Evolutionary conservation across 148 eudicot species (phyloP).

Genomic region (Nyssa sinensis): DNA sequence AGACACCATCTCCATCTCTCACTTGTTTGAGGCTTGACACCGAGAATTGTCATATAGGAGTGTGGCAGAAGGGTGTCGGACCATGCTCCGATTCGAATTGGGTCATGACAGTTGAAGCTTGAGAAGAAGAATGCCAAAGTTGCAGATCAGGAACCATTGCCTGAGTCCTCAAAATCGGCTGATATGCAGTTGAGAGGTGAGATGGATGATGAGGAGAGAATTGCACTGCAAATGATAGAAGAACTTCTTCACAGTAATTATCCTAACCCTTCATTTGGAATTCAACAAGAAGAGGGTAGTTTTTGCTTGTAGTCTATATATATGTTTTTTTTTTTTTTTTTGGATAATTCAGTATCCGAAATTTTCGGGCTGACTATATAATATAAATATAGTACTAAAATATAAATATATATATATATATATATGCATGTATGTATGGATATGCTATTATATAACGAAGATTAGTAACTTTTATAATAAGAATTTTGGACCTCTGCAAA

Average conservation of each 20-base stretch:
- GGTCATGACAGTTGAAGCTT: constrained; percentile 50
- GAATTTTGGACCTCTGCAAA: too few species aligned
- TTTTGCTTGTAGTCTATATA: background rate
- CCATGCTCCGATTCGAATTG: constrained; percentile 42
- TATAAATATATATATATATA: too few species aligned
- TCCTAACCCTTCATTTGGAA: background rate
- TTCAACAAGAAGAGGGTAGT: too few species aligned
- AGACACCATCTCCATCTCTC: constrained; percentile 50
- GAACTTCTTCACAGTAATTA: constrained; percentile 36
- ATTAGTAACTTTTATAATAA: too few species aligned
- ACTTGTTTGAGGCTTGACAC: constrained; percentile 64
- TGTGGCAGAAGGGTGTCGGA: constrained; percentile 67
- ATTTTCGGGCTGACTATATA: too few species aligned
- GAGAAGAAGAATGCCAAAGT: constrained; percentile 17
- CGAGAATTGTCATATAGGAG: constrained; percentile 63
- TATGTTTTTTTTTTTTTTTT: too few species aligned
- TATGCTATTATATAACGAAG: too few species aligned
- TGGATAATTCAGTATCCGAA: too few species aligned
- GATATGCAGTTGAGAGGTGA: background rate
- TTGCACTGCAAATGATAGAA: constrained; percentile 53
- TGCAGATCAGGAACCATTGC: background rate
- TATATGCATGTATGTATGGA: background rate
- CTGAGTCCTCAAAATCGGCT: background rate
- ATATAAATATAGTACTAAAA: too few species aligned
- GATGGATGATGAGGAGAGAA: constrained; percentile 37